phyloP scores from a whole-genome alignment of 768 basidiomycete species.

The Tephrocybe rancida region DNA sequence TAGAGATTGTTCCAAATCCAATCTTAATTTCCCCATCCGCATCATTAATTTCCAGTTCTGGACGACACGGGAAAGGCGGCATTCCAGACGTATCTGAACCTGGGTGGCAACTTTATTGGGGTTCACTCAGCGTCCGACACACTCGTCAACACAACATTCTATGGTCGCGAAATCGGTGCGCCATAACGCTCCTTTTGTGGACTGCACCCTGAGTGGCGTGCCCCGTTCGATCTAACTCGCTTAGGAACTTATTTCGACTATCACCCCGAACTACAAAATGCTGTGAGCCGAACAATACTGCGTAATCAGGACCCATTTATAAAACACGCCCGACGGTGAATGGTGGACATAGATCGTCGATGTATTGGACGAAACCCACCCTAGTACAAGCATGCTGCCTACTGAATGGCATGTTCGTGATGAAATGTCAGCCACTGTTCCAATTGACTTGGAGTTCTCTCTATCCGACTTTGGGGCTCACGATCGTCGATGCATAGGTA shows the following conservation, averaged over 20 bases:
- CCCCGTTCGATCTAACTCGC: not conserved
- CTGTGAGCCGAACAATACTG: conserved; percentile 42
- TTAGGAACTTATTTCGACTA: conserved; percentile 71
- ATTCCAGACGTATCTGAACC: conserved; percentile 63
- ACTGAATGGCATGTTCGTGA: conserved; percentile 53
- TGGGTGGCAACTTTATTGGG: conserved; percentile 72
- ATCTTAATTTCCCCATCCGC: not conserved
- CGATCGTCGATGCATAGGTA: no score
- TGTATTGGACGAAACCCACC: conserved; percentile 58
- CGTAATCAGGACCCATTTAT: no score
- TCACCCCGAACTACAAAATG: conserved; percentile 65
- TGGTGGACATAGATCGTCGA: conserved; percentile 51
- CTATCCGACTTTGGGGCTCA: no score
- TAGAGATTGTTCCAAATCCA: no score
- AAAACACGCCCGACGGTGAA: no score
- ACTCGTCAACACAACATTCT: conserved; percentile 59
- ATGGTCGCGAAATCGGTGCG: conserved; percentile 57
- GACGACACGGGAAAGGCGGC: conserved; percentile 60
- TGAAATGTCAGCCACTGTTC: conserved; percentile 51
- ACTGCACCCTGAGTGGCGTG: not conserved
- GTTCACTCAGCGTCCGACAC: conserved; percentile 69
- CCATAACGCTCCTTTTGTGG: not conserved
- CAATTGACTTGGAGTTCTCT: not conserved
- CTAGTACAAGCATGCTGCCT: conserved; percentile 60
- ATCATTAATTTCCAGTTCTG: conserved; percentile 45